Evolutionary conservation across 371 early-diverging fungal species (phyloP), one percentile per base, ranked within the genome.

Genomic region (Rhizopus sp.): DNA sequence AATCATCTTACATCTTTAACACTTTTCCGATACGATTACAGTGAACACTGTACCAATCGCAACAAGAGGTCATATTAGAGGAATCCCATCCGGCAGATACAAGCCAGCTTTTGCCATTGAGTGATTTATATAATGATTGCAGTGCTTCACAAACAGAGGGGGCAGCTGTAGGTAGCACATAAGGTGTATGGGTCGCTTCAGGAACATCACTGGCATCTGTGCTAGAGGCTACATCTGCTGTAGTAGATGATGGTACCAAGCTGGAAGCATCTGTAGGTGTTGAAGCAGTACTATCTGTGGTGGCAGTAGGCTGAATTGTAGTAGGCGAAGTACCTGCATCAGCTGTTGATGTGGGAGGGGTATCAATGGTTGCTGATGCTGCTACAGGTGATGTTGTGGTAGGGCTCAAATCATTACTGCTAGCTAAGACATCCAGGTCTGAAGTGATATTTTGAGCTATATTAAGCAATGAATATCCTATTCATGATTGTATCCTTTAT

Each of bases 61-160:
- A 76, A 44, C 80, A 80, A 10, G 62, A 62, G n/a, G 66, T 68
- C 74, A 73, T 73, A 48, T 80, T 62, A 4, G 41, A 52, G 10
- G 65, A 69, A 17, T 66, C 58, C 80, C 77, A 80, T n/a, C 77
- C 75, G 2, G 67, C 69, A 13, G 51, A 55, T 31, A 68, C 55
- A 7, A 63, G 35, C 80, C 80, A 80, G 17, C 45, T 34, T 17
- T 63, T 67, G 2, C 80, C 80, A 47, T 70, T 69, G 13, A 73
- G 41, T 6, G 62, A 44, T 3, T 58, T 61, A 32, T 64, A 80
- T 54, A 68, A 61, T 29, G 72, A 66, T 39, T 71, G 62, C 0
- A 80, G 50, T 15, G 70, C 72, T 7, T 53, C 42, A 46, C 80
- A 80, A 12, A 63, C 61, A 23, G 46, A 30, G 29, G 62, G 61